Evolutionary conservation across 495 filamentous ascomycete genomes (phyloP).

Genomic region (Trichocladium antarcticum): DNA sequence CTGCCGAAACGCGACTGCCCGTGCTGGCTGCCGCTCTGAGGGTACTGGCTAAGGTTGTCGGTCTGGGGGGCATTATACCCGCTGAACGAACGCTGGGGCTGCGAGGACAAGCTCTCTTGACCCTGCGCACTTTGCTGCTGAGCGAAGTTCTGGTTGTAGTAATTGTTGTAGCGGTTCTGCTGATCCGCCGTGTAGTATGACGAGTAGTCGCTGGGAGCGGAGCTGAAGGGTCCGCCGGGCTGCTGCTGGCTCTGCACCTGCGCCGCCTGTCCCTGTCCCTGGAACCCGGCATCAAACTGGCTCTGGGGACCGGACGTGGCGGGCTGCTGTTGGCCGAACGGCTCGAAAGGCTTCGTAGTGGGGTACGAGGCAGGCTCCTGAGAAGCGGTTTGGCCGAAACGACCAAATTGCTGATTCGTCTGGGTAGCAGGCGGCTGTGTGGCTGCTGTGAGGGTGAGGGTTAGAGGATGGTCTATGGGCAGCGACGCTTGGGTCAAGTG

Average conservation of each 20-base stretch:
- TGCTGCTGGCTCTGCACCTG: conserved; percentile 40
- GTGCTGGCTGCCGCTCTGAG: conserved; percentile 48
- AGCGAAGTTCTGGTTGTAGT: conserved; percentile 61
- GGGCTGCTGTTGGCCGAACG: conserved; percentile 61
- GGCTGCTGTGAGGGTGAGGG: conserved; percentile 20
- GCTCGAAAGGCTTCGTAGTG: conserved; percentile 75
- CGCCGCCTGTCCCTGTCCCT: conserved; percentile 50
- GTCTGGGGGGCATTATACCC: conserved; percentile 63
- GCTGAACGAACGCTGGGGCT: conserved; percentile 59
- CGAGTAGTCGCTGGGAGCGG: conserved; percentile 69
- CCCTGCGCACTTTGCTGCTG: conserved; percentile 51
- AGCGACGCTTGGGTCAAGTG: not conserved
- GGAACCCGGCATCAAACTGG: conserved; percentile 36
- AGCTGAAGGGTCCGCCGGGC: conserved; percentile 52
- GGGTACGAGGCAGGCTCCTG: conserved; percentile 48
- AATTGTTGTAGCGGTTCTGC: conserved; percentile 63
- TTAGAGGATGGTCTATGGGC: conserved; percentile 16
- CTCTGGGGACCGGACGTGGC: conserved; percentile 35
- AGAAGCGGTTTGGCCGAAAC: conserved; percentile 50
- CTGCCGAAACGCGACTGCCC: conserved; percentile 23
- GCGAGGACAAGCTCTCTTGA: conserved; percentile 50
- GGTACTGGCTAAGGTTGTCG: conserved; percentile 66
- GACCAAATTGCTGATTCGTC: conserved; percentile 52
- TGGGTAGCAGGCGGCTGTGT: conserved; percentile 38
- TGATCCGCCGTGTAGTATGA: conserved; percentile 81